Conservation (phyloP, 306 rosid genomes). For the Morella rubra region DNA sequence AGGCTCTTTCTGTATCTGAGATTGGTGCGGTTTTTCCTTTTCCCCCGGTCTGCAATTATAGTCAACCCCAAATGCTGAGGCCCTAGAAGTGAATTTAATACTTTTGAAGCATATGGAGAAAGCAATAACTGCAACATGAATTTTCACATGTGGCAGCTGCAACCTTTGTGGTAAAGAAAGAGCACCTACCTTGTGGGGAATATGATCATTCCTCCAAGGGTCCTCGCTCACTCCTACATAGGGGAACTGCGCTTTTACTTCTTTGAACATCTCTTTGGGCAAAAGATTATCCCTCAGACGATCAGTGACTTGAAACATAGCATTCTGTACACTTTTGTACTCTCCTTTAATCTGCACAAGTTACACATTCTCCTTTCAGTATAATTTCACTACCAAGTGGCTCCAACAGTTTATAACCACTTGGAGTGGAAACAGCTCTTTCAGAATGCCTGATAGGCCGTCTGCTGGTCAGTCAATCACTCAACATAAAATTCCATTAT, state of each 20-base stretch:
- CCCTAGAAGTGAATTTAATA: background rate
- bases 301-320: constrained; percentile 47
- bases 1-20: constrained; percentile 26
- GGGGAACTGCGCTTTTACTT: constrained; percentile 27
- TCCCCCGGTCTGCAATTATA: constrained; percentile 47
- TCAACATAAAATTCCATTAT: background rate
- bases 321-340: constrained; percentile 47
- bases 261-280: constrained; percentile 28
- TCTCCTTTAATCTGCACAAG: constrained; percentile 57
- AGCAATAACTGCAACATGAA: constrained; percentile 7
- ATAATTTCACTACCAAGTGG: constrained; percentile 19
- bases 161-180: constrained; percentile 28
- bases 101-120: constrained; percentile 23
- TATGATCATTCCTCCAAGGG: constrained; percentile 26
- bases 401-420: constrained; percentile 16
- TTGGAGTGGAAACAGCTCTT: constrained; percentile 18
- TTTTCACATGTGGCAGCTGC: constrained; percentile 38
- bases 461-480: constrained; percentile 5
- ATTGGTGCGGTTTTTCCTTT: constrained; percentile 14
- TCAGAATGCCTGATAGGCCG: constrained; percentile 18
- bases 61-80: constrained; percentile 19
- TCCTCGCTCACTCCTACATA: constrained; percentile 22
- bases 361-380: constrained; percentile 20
- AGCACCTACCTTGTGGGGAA: constrained; percentile 26
- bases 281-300: constrained; percentile 43